These are phyloP conservation scores for Cornus florida DNA, from an alignment of 148 eudicot genomes.

Conservation along the genomic window DNA sequence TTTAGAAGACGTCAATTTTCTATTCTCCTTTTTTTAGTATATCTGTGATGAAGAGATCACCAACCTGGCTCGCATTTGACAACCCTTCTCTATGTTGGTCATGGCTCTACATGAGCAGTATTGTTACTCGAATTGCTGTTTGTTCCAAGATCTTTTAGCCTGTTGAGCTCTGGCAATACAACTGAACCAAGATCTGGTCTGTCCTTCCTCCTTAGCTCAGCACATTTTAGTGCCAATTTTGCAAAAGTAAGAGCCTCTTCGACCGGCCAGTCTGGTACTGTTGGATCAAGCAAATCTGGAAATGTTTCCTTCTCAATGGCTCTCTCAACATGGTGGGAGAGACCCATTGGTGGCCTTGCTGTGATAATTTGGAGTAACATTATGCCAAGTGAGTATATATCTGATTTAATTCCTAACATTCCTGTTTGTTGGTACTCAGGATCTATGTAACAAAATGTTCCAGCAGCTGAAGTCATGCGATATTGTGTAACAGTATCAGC, in stretches of 20 bases:
- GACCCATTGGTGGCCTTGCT: constrained; percentile 73
- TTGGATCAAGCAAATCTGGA: constrained; percentile 52
- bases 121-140: neutral
- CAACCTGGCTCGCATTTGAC: constrained; percentile 12
- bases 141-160: constrained; percentile 41
- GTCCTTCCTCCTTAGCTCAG: constrained; percentile 74
- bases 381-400: constrained; percentile 72
- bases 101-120: neutral
- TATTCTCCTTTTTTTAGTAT: neutral
- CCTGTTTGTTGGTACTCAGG: constrained; percentile 90
- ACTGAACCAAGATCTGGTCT: constrained; percentile 66
- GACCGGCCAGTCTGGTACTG: constrained; percentile 69
- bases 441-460: constrained; percentile 88
- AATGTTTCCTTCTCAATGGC: constrained; percentile 53
- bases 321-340: constrained; percentile 58
- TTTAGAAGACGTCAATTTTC: neutral
- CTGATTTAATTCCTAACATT: constrained; percentile 72
- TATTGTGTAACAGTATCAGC: constrained; percentile 71
- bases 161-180: constrained; percentile 60
- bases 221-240: constrained; percentile 55
- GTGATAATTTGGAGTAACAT: constrained; percentile 80
- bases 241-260: constrained; percentile 62
- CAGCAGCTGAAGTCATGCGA: constrained; percentile 86
- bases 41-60: neutral
- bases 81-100: neutral